These are phyloP conservation scores for Saturnispora bothae DNA, from an alignment of 805 yeast genomes.

Conservation along the genomic window DNA sequence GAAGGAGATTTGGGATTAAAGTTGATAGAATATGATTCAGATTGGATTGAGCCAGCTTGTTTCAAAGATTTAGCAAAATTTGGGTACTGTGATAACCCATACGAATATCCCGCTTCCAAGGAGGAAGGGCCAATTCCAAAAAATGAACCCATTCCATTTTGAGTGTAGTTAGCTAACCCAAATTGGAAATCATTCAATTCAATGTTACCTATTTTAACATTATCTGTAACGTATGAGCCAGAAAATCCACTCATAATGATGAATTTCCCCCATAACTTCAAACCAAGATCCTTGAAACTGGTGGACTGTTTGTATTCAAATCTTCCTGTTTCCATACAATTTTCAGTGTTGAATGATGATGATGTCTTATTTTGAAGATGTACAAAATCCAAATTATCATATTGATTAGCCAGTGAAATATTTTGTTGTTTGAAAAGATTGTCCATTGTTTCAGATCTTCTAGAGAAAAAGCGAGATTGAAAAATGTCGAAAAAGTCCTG, in stretches of 20 bases:
- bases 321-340: background rate
- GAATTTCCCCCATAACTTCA: background rate
- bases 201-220: background rate
- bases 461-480: background rate
- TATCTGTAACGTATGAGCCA: slow-evolving; percentile 3
- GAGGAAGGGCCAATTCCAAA: slow-evolving; percentile 4
- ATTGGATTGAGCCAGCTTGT: slow-evolving; percentile 1
- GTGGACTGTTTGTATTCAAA: background rate
- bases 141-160: background rate
- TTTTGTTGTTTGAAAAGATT: background rate
- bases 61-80: slow-evolving; percentile 3
- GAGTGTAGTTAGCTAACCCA: background rate
- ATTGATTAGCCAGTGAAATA: too few species aligned
- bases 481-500: background rate
- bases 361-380: too few species aligned
- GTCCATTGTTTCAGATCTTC: background rate
- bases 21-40: background rate
- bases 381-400: background rate
- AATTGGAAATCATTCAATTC: slow-evolving; percentile 1
- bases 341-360: background rate
- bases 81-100: background rate
- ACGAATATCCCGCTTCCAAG: slow-evolving; percentile 2
- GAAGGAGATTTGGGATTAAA: background rate
- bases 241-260: background rate
- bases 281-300: background rate